phyloP scores from a whole-genome alignment of 257 asterid species.

The Marsdenia floribunda region DNA sequence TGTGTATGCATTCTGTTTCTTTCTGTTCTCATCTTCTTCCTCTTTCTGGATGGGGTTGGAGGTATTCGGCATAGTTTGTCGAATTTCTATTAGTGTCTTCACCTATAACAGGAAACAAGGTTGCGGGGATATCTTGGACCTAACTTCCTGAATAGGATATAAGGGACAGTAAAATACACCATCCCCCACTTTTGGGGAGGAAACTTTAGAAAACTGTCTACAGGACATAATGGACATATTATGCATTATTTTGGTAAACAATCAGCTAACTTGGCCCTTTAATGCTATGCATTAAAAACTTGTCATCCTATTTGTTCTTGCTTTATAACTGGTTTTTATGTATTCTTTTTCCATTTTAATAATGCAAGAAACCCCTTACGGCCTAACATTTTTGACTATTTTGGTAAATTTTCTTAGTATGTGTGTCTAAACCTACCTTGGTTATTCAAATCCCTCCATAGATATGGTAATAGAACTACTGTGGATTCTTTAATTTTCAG shows the following conservation, averaged over 20 bases:
- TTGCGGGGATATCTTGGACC: neutral
- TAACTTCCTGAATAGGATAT: neutral
- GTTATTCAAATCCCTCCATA: too few species aligned
- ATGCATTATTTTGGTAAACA: neutral
- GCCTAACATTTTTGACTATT: neutral
- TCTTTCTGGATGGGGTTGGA: neutral
- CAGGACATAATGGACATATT: neutral
- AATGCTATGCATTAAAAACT: neutral
- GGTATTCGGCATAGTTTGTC: neutral
- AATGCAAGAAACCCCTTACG: neutral
- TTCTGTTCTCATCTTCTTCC: neutral
- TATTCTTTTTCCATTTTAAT: neutral
- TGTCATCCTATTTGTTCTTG: neutral
- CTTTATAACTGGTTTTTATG: neutral
- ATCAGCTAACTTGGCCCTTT: neutral
- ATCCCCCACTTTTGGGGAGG: neutral
- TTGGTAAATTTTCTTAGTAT: neutral
- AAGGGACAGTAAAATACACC: neutral
- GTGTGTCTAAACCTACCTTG: neutral
- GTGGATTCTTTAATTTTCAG: conserved; percentile 29
- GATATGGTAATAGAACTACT: neutral
- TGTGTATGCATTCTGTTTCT: neutral
- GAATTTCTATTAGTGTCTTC: neutral
- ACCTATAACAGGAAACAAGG: neutral
- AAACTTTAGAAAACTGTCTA: neutral